A percentile compares a stretch with the other conserved stretches of the same genome.
These are phyloP conservation scores for Malassezia nana DNA, from an alignment of 1,284 basidiomycete genomes.

Conservation along the genomic window DNA sequence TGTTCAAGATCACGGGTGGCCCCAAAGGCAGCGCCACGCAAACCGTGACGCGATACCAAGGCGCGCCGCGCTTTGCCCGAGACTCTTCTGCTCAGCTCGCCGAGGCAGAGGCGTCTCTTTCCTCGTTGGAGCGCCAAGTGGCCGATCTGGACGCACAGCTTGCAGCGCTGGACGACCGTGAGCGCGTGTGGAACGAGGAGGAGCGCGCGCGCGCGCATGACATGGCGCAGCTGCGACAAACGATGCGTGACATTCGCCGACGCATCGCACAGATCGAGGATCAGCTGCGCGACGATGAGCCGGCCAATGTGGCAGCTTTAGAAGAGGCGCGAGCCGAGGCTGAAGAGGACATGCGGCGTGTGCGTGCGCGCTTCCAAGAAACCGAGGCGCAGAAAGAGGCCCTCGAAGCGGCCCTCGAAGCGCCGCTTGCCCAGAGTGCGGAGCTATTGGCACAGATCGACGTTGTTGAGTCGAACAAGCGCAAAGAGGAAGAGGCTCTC, in stretches of 20 bases:
- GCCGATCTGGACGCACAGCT: constrained; percentile 20
- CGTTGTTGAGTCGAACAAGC: constrained; percentile 24
- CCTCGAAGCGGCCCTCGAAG: constrained; percentile 42
- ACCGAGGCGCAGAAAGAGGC: constrained; percentile 25
- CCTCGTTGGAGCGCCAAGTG: not conserved
- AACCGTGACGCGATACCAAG: constrained; percentile 45
- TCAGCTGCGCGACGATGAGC: constrained; percentile 64
- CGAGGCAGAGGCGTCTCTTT: constrained; percentile 16
- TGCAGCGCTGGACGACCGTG: not conserved
- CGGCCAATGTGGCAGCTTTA: constrained; percentile 61
- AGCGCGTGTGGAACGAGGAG: constrained; percentile 16
- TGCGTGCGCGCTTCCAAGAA: constrained; percentile 25
- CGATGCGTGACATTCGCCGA: constrained; percentile 20
- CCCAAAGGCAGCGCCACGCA: constrained; percentile 22
- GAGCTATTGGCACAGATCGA: constrained; percentile 25
- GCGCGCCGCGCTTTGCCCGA: constrained; percentile 42
- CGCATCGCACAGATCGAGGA: constrained; percentile 52
- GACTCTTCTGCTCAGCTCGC: constrained; percentile 33
- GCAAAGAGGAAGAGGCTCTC: constrained; percentile 51
- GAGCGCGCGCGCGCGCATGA: constrained; percentile 10
- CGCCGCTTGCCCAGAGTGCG: constrained; percentile 16
- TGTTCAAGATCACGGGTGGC: constrained; percentile 36
- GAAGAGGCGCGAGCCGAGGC: constrained; percentile 52
- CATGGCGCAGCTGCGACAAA: constrained; percentile 5
- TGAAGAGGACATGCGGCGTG: constrained; percentile 25